Evolutionary conservation across 129 eudicot genomes (phyloP).

Genomic region (Mikania micrantha): DNA sequence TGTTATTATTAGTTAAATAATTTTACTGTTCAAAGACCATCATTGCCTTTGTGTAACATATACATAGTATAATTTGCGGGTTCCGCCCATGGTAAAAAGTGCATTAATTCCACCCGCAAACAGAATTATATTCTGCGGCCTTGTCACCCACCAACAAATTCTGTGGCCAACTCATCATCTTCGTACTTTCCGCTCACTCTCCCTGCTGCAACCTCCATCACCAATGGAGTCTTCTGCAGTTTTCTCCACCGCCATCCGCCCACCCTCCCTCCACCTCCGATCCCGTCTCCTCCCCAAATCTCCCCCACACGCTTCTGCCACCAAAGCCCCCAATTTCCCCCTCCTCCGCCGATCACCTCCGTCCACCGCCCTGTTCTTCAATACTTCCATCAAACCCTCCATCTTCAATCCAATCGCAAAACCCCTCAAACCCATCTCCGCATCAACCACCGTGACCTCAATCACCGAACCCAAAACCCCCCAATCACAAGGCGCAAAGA

Average conservation of each 20-base stretch:
- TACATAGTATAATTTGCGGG: too few relatives aligned
- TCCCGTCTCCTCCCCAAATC: slow-evolving; percentile 26
- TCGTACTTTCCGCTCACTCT: background rate
- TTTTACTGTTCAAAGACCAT: too few relatives aligned
- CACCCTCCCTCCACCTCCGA: slow-evolving; percentile 37
- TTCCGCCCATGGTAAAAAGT: too few relatives aligned
- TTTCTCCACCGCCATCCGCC: slow-evolving; percentile 26
- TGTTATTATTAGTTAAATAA: too few relatives aligned
- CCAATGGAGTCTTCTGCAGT: slow-evolving; percentile 57
- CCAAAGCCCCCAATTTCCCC: slow-evolving; percentile 16
- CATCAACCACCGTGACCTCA: slow-evolving; percentile 13
- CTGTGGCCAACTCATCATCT: background rate
- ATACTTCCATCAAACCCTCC: slow-evolving; percentile 16
- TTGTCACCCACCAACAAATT: background rate
- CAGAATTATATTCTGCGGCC: slow-evolving; percentile 3
- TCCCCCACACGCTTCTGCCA: slow-evolving; percentile 1
- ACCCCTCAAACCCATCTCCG: slow-evolving; percentile 28
- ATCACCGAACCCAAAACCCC: slow-evolving; percentile 25
- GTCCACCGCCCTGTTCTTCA: slow-evolving; percentile 2
- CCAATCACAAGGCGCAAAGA: slow-evolving; percentile 45
- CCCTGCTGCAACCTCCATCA: background rate
- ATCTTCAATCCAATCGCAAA: slow-evolving; percentile 18
- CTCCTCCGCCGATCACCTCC: slow-evolving; percentile 15
- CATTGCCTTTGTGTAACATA: too few relatives aligned
- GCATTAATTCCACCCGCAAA: slow-evolving; percentile 3